Conservation (phyloP, 768 basidiomycete genomes). For the Baorangia bicolor region DNA sequence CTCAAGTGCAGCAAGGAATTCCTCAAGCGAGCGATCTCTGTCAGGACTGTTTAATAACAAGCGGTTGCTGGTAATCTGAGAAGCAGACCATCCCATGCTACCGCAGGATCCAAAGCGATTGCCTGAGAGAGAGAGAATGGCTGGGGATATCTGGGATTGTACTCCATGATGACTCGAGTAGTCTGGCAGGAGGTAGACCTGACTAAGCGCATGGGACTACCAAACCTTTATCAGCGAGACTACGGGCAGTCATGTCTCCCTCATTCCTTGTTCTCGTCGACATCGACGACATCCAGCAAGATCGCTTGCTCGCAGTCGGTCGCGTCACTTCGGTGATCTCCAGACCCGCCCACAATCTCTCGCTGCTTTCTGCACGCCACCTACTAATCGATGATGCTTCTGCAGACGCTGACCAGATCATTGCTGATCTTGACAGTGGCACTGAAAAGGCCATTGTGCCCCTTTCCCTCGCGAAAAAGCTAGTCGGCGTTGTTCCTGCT, state of each 20-base stretch:
- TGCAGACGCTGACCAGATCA: conserved; percentile 52
- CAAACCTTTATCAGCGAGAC: neutral
- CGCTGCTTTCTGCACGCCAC: conserved; percentile 39
- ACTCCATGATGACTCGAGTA: conserved; percentile 50
- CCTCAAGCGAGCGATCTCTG: conserved; percentile 75
- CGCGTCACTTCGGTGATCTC: conserved; percentile 80
- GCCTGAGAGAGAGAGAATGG: conserved; percentile 75
- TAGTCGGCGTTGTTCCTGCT: conserved; percentile 66
- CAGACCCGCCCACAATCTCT: conserved; percentile 34
- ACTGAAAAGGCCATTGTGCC: conserved; percentile 78
- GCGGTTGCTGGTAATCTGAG: neutral
- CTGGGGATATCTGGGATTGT: conserved; percentile 63
- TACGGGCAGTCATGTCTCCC: conserved; percentile 19
- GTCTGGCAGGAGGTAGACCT: neutral
- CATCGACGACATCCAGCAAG: conserved; percentile 36
- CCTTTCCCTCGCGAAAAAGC: conserved; percentile 59
- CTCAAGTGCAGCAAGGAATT: conserved; percentile 65
- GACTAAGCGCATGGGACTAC: conserved; percentile 20
- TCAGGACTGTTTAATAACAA: neutral
- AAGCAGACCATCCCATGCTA: conserved; percentile 66
- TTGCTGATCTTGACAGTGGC: conserved; percentile 73
- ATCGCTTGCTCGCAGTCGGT: conserved; percentile 56
- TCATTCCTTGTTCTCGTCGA: conserved; percentile 65
- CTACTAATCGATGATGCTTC: conserved; percentile 55
- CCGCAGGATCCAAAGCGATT: conserved; percentile 57